Conservation (phyloP, 768 basidiomycete genomes). For the Xerocomellus amylosporus region DNA sequence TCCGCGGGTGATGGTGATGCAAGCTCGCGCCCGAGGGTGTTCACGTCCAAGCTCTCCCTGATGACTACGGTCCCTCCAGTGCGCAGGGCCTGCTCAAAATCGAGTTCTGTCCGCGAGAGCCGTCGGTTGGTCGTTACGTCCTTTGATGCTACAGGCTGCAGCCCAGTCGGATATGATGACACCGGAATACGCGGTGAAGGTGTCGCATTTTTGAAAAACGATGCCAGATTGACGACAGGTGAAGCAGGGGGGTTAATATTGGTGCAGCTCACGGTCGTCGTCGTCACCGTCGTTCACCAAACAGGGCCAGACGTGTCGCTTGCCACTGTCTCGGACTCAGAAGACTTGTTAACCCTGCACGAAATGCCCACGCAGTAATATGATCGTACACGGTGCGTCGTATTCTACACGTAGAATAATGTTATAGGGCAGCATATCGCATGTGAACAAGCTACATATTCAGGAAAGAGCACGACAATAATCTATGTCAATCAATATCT, state of each 20-base stretch:
- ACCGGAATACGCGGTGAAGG: slow-evolving; percentile 43
- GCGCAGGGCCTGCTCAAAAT: slow-evolving; percentile 76
- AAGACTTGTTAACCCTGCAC: slow-evolving; percentile 20
- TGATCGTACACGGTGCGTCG: slow-evolving; percentile 16
- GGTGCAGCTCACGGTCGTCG: slow-evolving; percentile 5
- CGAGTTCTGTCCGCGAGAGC: slow-evolving; percentile 70
- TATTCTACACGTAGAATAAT: slow-evolving; percentile 34
- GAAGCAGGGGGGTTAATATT: neutral
- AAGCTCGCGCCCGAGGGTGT: slow-evolving; percentile 50
- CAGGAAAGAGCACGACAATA: slow-evolving; percentile 24
- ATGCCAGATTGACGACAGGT: slow-evolving; percentile 53
- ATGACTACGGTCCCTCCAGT: slow-evolving; percentile 65
- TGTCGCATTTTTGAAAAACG: slow-evolving; percentile 55
- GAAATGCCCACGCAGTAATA: slow-evolving; percentile 19
- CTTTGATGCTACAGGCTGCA: slow-evolving; percentile 56
- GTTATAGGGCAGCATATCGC: slow-evolving; percentile 32
- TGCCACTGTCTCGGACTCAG: neutral
- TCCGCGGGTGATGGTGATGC: slow-evolving; percentile 41
- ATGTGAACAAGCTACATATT: slow-evolving; percentile 17
- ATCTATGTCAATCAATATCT: slow-evolving; percentile 34
- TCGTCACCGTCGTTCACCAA: slow-evolving; percentile 13
- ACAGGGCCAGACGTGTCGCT: slow-evolving; percentile 1
- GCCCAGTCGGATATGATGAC: slow-evolving; percentile 47
- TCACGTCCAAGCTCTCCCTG: slow-evolving; percentile 69
- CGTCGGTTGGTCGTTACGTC: slow-evolving; percentile 51